These are phyloP conservation scores for Apocynum venetum DNA, from an alignment of 257 asterid genomes.

Conservation along the genomic window DNA sequence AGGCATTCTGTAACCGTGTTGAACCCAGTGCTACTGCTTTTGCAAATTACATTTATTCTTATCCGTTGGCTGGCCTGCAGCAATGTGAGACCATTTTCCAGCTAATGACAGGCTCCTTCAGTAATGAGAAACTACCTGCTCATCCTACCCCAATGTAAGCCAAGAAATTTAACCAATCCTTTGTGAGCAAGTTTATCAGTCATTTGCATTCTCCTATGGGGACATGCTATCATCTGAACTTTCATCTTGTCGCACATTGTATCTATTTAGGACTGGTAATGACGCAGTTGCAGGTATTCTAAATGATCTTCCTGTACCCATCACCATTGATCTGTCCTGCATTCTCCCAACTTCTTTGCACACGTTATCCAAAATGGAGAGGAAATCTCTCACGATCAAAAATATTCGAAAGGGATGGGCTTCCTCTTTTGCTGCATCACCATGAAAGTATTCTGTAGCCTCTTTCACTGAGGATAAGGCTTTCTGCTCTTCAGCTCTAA, in stretches of 20 bases:
- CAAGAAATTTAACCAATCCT: not conserved
- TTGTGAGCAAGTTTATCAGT: not conserved
- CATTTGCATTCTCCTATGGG: constrained; percentile 19
- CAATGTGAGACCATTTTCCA: not conserved
- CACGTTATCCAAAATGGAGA: constrained; percentile 65
- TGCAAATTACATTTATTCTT: constrained; percentile 4
- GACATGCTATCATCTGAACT: constrained; percentile 52
- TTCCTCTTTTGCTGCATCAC: constrained; percentile 88
- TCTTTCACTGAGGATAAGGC: constrained; percentile 65
- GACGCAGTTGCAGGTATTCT: constrained; percentile 64
- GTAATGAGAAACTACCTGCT: not conserved
- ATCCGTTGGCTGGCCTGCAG: constrained; percentile 5
- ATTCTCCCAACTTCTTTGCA: constrained; percentile 84
- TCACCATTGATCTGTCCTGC: constrained; percentile 64
- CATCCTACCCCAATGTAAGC: not conserved
- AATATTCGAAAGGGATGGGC: constrained; percentile 92
- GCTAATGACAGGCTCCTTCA: not conserved
- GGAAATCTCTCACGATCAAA: constrained; percentile 84
- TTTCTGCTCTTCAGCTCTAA: constrained; percentile 60
- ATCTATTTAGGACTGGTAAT: constrained; percentile 66
- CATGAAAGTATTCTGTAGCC: constrained; percentile 88
- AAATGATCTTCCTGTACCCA: constrained; percentile 76
- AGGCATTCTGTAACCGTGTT: constrained; percentile 2
- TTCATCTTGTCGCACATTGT: constrained; percentile 35
- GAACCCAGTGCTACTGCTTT: constrained; percentile 7